A percentile compares a stretch with the other conserved stretches of the same genome.
Conservation (phyloP, 208 protist genomes). For the Acanthamoeba triangularis region DNA sequence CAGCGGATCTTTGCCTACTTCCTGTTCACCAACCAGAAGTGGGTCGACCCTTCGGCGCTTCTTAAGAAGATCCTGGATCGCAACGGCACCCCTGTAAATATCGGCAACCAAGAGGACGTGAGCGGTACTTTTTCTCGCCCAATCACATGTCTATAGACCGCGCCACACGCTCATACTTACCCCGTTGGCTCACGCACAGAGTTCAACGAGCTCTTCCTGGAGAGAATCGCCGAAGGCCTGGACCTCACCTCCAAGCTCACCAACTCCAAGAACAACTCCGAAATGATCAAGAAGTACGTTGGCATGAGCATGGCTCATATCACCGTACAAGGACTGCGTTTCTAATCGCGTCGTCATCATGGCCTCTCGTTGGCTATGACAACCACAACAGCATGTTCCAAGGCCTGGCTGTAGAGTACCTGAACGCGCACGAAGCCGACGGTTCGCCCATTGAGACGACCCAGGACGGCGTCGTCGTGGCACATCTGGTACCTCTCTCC, state of each 20-base stretch:
- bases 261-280: constrained; percentile 48
- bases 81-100: constrained; percentile 68
- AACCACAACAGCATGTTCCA: constrained; percentile 62
- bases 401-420: constrained; percentile 57
- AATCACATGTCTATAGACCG: background rate
- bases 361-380: background rate
- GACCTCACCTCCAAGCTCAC: constrained; percentile 41
- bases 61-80: constrained; percentile 56
- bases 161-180: background rate
- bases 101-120: constrained; percentile 74
- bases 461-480: constrained; percentile 46
- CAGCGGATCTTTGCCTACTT: constrained; percentile 74
- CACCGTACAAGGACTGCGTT: background rate
- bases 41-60: constrained; percentile 60
- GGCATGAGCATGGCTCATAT: background rate
- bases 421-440: constrained; percentile 70
- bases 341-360: background rate
- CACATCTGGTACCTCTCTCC: constrained; percentile 44
- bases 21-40: constrained; percentile 68
- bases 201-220: constrained; percentile 74
- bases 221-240: constrained; percentile 55
- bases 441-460: constrained; percentile 57
- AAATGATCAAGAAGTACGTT: constrained; percentile 69
- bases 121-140: background rate
- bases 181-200: background rate